Evolutionary conservation across 2,329 filamentous ascomycete genomes (phyloP).

Genomic region (Lithohypha guttulata): DNA sequence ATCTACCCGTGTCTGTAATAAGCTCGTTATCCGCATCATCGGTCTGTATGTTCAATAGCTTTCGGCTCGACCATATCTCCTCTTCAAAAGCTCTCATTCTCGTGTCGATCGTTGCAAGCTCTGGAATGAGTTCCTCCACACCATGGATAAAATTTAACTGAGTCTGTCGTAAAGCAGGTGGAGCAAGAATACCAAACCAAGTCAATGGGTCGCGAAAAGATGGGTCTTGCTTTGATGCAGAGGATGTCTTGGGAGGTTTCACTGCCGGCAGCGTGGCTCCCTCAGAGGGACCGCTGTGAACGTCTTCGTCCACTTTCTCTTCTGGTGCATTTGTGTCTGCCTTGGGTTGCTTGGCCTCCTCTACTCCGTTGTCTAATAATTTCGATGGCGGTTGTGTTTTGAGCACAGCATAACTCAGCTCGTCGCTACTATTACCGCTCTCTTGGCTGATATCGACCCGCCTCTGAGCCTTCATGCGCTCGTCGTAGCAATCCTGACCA

Average conservation of each 20-base stretch:
- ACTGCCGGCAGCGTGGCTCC: too few species aligned
- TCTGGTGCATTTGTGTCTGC: background rate
- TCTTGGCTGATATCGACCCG: slow-evolving; percentile 17
- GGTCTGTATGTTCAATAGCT: slow-evolving; percentile 4
- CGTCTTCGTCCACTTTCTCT: too few species aligned
- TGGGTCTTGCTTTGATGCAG: slow-evolving; percentile 22
- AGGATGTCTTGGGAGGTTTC: too few species aligned
- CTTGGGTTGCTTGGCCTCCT: too few species aligned
- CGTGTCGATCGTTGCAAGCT: slow-evolving; percentile 28
- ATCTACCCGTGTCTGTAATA: too few species aligned
- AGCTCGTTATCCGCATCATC: too few species aligned
- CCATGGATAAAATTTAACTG: slow-evolving; percentile 34
- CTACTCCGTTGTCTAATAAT: background rate
- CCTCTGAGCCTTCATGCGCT: slow-evolving; percentile 38
- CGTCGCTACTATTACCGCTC: background rate
- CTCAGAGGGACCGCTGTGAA: too few species aligned
- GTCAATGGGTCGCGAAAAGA: slow-evolving; percentile 33
- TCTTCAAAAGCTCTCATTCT: slow-evolving; percentile 34
- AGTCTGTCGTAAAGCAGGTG: slow-evolving; percentile 33
- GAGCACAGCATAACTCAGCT: background rate
- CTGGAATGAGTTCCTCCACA: slow-evolving; percentile 28
- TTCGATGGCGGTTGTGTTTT: background rate
- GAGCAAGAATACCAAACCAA: slow-evolving; percentile 41
- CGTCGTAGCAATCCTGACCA: slow-evolving; percentile 41
- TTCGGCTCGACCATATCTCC: slow-evolving; percentile 23